phyloP scores from a whole-genome alignment of 345 rosid genomes.

The Aethionema arabicum region DNA sequence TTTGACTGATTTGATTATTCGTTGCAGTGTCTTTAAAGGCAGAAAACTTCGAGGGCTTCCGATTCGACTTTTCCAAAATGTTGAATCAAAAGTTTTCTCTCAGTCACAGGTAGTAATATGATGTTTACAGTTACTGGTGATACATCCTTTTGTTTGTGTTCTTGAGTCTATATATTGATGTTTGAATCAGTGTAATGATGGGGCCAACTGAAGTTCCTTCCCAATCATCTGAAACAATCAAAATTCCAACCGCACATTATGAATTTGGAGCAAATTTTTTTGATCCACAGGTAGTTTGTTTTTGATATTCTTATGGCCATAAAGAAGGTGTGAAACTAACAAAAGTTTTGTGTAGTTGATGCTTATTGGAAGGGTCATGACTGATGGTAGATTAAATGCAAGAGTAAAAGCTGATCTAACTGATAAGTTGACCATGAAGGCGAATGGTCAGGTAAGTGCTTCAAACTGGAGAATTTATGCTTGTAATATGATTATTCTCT shows the following conservation, averaged over 20 bases:
- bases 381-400: constrained; percentile 87
- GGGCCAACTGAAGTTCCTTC: constrained; percentile 94
- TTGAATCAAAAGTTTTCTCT: constrained; percentile 84
- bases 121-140: neutral
- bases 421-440: constrained; percentile 70
- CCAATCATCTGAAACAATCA: constrained; percentile 76
- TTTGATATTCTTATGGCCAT: neutral
- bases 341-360: constrained; percentile 51
- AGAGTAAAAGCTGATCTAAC: constrained; percentile 88
- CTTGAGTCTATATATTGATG: constrained; percentile 19
- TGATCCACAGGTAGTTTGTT: constrained; percentile 52
- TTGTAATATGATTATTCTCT: neutral
- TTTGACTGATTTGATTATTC: constrained; percentile 13
- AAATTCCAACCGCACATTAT: constrained; percentile 84
- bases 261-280: constrained; percentile 93
- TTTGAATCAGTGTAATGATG: constrained; percentile 69
- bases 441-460: constrained; percentile 71
- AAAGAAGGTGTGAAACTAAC: constrained; percentile 19
- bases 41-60: constrained; percentile 89
- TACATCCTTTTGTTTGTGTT: neutral
- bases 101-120: constrained; percentile 66
- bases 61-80: constrained; percentile 89
- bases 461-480: neutral
- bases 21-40: constrained; percentile 93
- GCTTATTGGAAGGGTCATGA: constrained; percentile 90